Percentiles rank a stretch among this genome's conserved stretches.
Evolutionary conservation across 1,139 yeast genomes (phyloP).

Genomic region (Chernovozyma aurita): DNA sequence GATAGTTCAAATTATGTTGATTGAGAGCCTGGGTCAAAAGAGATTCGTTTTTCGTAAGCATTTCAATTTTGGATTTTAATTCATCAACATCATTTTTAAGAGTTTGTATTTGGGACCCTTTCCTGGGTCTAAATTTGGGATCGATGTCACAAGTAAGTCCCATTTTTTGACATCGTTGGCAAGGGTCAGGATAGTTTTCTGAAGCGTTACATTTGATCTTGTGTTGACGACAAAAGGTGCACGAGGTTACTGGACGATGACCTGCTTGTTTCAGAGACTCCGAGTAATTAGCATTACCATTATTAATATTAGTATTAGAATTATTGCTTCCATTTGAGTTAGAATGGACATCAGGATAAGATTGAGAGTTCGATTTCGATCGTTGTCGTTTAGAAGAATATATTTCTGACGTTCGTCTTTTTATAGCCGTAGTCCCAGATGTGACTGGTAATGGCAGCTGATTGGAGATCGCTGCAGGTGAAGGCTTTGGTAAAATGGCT

Average conservation of each 20-base stretch:
- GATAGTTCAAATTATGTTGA: constrained; percentile 35
- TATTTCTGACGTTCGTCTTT: constrained; percentile 6
- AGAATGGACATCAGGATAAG: not conserved
- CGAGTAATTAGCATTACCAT: constrained; percentile 2
- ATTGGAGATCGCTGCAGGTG: constrained; percentile 14
- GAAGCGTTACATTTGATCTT: constrained; percentile 91
- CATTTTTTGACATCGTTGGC: constrained; percentile 79
- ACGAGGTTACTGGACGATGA: constrained; percentile 85
- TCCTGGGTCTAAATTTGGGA: constrained; percentile 86
- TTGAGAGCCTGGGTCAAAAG: constrained; percentile 61
- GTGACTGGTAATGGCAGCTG: constrained; percentile 26
- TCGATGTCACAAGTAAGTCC: constrained; percentile 81
- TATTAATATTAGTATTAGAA: constrained; percentile 1
- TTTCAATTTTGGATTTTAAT: constrained; percentile 71
- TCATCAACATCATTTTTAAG: constrained; percentile 83
- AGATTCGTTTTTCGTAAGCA: constrained; percentile 66
- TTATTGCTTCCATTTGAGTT: too few relatives aligned
- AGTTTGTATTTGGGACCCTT: constrained; percentile 85
- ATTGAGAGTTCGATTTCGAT: constrained; percentile 7
- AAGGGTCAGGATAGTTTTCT: constrained; percentile 76
- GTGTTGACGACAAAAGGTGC: constrained; percentile 93
- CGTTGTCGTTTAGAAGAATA: constrained; percentile 10
- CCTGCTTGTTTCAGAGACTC: constrained; percentile 18
- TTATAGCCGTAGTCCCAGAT: constrained; percentile 9
- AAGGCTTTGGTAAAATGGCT: constrained; percentile 31